phyloP scores from a whole-genome alignment of 371 early-diverging fungal species.

The Coemansia sp. region DNA sequence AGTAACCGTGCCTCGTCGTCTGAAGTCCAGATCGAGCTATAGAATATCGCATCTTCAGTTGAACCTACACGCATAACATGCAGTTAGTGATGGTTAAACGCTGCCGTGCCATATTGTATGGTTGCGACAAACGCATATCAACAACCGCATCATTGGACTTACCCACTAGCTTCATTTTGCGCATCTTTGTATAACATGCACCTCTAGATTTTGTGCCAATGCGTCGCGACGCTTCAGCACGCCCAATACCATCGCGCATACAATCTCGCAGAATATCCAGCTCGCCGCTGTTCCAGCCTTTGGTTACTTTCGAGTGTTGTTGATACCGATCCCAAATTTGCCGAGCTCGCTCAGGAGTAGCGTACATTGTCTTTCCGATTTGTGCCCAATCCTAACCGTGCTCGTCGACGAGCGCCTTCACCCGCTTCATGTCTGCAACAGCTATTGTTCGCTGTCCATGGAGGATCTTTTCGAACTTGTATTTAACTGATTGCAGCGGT shows the following conservation, averaged over 20 bases:
- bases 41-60: too few relatives aligned
- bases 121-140: neutral
- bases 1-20: neutral
- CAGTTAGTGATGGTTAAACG: neutral
- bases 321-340: neutral
- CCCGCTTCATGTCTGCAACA: neutral
- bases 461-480: neutral
- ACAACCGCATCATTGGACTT: neutral
- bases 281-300: neutral
- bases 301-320: neutral
- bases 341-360: neutral
- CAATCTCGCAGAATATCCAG: slow-evolving; percentile 2
- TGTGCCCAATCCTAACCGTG: slow-evolving; percentile 26
- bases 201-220: neutral
- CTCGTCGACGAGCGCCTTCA: slow-evolving; percentile 8
- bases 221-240: neutral
- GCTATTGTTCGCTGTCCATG: neutral
- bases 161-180: neutral
- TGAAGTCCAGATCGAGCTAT: too few relatives aligned
- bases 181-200: neutral
- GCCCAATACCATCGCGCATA: neutral
- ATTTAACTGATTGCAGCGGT: neutral
- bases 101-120: too few relatives aligned
- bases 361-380: neutral
- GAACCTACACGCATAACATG: neutral